Evolutionary conservation across 192 early-diverging fungal genomes (phyloP).

Genomic region (Ambispora gerdemannii): DNA sequence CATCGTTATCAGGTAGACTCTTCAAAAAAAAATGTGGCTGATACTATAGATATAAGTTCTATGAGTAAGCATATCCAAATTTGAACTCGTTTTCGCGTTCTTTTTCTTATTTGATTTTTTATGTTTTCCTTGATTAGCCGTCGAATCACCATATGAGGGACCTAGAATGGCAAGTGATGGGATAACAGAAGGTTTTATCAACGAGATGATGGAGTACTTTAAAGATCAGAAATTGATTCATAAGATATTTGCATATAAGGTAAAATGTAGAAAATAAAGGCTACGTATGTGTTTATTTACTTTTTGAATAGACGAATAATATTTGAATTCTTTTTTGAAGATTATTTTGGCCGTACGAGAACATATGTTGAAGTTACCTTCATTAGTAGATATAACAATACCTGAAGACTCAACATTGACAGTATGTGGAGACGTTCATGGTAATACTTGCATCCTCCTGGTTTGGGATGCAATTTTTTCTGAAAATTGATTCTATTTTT

Average conservation of each 20-base stretch:
- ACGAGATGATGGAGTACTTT: constrained; percentile 72
- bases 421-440: constrained; percentile 98
- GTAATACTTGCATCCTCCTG: no score
- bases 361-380: constrained; percentile 70
- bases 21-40: constrained; percentile 43
- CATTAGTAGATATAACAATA: constrained; percentile 83
- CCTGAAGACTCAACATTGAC: constrained; percentile 74
- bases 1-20: constrained; percentile 31
- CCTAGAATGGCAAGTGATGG: constrained; percentile 71
- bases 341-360: constrained; percentile 77
- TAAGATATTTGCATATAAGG: constrained; percentile 79
- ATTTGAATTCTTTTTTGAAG: constrained; percentile 29
- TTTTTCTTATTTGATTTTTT: constrained; percentile 50
- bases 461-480: no score
- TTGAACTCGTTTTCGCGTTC: no score
- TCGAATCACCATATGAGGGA: constrained; percentile 80
- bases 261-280: no score
- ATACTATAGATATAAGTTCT: constrained; percentile 60
- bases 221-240: constrained; percentile 90
- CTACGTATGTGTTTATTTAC: no score
- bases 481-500: no score
- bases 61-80: constrained; percentile 63
- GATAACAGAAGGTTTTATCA: constrained; percentile 77
- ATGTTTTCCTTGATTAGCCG: constrained; percentile 46
- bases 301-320: no score